A percentile compares a stretch with the other conserved stretches of the same genome.
Conservation (phyloP, 192 early-diverging fungal species). For the Mortierella hygrophila region DNA sequence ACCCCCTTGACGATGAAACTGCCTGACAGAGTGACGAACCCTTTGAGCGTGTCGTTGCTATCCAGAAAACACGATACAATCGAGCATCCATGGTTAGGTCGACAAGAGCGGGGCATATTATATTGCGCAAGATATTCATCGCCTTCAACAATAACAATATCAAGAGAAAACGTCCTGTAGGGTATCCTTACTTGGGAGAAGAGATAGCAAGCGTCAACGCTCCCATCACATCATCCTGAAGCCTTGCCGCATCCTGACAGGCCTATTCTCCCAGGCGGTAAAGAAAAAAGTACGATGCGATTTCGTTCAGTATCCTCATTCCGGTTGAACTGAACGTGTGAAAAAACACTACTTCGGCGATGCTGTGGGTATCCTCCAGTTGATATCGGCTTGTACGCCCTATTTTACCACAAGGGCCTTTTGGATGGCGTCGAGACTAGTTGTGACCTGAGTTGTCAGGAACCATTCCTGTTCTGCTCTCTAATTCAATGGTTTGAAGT, state of each 20-base stretch:
- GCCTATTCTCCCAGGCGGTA: conserved; percentile 11
- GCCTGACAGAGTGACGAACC: conserved; percentile 39
- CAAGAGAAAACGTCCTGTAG: too few relatives aligned
- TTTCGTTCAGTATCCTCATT: background rate
- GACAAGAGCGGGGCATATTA: too few relatives aligned
- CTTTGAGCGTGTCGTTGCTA: conserved; percentile 51
- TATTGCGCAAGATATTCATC: too few relatives aligned
- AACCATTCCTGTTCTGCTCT: conserved; percentile 53
- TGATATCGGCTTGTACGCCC: background rate
- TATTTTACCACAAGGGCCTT: conserved; percentile 30
- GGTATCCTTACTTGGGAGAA: conserved; percentile 34
- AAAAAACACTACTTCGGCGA: background rate
- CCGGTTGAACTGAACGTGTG: background rate
- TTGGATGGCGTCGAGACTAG: conserved; percentile 39
- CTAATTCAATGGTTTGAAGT: background rate
- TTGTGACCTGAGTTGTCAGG: conserved; percentile 41
- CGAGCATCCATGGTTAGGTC: background rate
- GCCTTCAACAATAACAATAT: too few relatives aligned
- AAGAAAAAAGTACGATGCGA: background rate
- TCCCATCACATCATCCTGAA: conserved; percentile 52
- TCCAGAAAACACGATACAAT: background rate
- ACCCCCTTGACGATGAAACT: conserved; percentile 47
- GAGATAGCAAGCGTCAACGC: conserved; percentile 45
- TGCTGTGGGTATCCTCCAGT: background rate
- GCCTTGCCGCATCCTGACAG: conserved; percentile 41